A percentile compares a stretch with the other conserved stretches of the same genome.
These are phyloP conservation scores for Phaeoacremonium minimum DNA, from an alignment of 2,329 filamentous ascomycete genomes.

Conservation along the genomic window DNA sequence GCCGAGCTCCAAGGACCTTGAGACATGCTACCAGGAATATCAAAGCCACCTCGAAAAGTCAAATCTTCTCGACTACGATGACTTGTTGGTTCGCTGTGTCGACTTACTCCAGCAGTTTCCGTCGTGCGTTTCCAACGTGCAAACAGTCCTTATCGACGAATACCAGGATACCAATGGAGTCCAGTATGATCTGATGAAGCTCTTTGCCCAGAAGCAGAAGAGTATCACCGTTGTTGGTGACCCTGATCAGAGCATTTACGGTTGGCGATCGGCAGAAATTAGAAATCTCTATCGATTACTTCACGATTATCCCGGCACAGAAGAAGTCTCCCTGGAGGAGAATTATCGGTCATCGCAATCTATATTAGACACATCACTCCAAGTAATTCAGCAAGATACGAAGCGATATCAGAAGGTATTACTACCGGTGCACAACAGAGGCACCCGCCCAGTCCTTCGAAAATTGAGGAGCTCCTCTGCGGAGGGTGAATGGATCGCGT, in stretches of 20 bases:
- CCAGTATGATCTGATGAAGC: constrained; percentile 89
- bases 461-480: constrained; percentile 63
- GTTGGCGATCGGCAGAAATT: constrained; percentile 89
- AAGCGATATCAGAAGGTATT: constrained; percentile 76
- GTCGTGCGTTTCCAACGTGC: constrained; percentile 80
- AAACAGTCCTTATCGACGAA: constrained; percentile 91
- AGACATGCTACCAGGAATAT: constrained; percentile 69
- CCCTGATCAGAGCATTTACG: constrained; percentile 96
- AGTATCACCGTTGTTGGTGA: constrained; percentile 95
- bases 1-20: constrained; percentile 51
- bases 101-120: constrained; percentile 72
- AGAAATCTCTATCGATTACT: constrained; percentile 80
- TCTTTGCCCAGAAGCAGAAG: constrained; percentile 69
- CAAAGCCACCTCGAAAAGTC: constrained; percentile 69
- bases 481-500: constrained; percentile 86
- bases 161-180: constrained; percentile 97
- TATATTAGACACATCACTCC: constrained; percentile 75
- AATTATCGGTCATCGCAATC: constrained; percentile 90
- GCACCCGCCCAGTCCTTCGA: constrained; percentile 76
- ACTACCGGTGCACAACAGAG: constrained; percentile 73
- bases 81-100: constrained; percentile 79
- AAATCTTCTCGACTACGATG: constrained; percentile 91
- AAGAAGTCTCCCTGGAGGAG: constrained; percentile 82
- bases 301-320: constrained; percentile 69
- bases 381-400: constrained; percentile 86